These are phyloP conservation scores for Schwanniomyces yamadae DNA, from an alignment of 805 yeast genomes.

Conservation along the genomic window DNA sequence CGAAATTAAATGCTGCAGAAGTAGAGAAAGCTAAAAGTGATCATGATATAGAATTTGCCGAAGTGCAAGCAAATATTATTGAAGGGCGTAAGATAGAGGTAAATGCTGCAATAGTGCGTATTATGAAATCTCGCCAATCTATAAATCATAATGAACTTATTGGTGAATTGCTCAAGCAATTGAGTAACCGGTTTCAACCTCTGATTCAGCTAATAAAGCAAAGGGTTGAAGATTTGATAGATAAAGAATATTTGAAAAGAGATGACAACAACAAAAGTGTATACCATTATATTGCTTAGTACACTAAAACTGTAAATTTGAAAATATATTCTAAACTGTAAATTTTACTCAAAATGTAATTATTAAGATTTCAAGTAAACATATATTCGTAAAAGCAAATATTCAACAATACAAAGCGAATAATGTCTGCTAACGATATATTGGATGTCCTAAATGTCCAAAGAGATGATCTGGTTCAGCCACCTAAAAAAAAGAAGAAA, in stretches of 20 bases:
- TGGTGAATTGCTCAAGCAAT: slow-evolving; percentile 60
- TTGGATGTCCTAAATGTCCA: slow-evolving; percentile 75
- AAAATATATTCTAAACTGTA: slow-evolving; percentile 1
- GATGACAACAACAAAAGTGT: slow-evolving; percentile 57
- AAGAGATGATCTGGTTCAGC: slow-evolving; percentile 41
- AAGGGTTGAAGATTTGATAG: slow-evolving; percentile 71
- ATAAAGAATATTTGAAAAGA: slow-evolving; percentile 77
- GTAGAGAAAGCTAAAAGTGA: slow-evolving; percentile 36
- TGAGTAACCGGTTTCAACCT: slow-evolving; percentile 66
- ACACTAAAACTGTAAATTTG: neutral
- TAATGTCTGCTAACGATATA: slow-evolving; percentile 52
- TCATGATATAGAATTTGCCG: slow-evolving; percentile 51
- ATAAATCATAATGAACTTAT: slow-evolving; percentile 64
- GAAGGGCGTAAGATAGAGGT: slow-evolving; percentile 66
- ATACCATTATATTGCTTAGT: slow-evolving; percentile 67
- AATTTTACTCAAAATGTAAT: slow-evolving; percentile 1
- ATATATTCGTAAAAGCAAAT: neutral
- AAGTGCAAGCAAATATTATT: slow-evolving; percentile 55
- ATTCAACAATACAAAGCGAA: neutral
- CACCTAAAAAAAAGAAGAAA: slow-evolving; percentile 42
- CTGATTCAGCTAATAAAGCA: slow-evolving; percentile 64
- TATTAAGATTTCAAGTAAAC: neutral
- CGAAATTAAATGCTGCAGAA: slow-evolving; percentile 12
- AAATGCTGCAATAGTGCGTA: slow-evolving; percentile 84
- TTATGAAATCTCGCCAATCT: slow-evolving; percentile 74